phyloP scores from a whole-genome alignment of 2,329 filamentous ascomycete genomes.

The Lasiodiplodia sp. region DNA sequence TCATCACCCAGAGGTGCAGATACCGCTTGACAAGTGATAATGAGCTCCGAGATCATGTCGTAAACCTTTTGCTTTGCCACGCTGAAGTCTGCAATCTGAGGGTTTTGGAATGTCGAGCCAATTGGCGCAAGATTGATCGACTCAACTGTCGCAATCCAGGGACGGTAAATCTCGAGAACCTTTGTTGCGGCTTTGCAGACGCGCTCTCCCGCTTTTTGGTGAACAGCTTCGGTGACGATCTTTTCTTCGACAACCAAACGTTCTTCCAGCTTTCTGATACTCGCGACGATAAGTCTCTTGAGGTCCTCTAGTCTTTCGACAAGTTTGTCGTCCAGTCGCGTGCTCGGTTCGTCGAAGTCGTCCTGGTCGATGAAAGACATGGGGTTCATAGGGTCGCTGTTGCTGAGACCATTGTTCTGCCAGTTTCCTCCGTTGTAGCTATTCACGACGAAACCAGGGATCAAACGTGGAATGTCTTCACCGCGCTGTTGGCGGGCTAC shows the following conservation, averaged over 20 bases:
- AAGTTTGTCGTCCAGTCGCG: conserved; percentile 76
- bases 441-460: conserved; percentile 91
- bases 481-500: conserved; percentile 92
- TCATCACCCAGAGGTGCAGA: conserved; percentile 91
- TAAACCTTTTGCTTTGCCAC: conserved; percentile 93
- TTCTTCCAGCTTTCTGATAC: conserved; percentile 87
- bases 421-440: conserved; percentile 86
- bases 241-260: conserved; percentile 79
- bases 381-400: conserved; percentile 70
- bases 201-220: conserved; percentile 81
- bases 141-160: conserved; percentile 89
- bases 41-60: conserved; percentile 88
- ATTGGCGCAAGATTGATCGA: conserved; percentile 87
- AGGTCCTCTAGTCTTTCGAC: conserved; percentile 86
- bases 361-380: conserved; percentile 83
- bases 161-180: conserved; percentile 86
- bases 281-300: conserved; percentile 83
- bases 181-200: conserved; percentile 80
- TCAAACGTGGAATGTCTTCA: conserved; percentile 89
- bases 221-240: conserved; percentile 78
- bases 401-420: conserved; percentile 71
- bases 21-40: conserved; percentile 89
- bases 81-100: conserved; percentile 85
- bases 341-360: conserved; percentile 82
- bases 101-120: conserved; percentile 79